These are phyloP conservation scores for Suillus decipiens DNA, from an alignment of 768 basidiomycete species.

Conservation along the genomic window DNA sequence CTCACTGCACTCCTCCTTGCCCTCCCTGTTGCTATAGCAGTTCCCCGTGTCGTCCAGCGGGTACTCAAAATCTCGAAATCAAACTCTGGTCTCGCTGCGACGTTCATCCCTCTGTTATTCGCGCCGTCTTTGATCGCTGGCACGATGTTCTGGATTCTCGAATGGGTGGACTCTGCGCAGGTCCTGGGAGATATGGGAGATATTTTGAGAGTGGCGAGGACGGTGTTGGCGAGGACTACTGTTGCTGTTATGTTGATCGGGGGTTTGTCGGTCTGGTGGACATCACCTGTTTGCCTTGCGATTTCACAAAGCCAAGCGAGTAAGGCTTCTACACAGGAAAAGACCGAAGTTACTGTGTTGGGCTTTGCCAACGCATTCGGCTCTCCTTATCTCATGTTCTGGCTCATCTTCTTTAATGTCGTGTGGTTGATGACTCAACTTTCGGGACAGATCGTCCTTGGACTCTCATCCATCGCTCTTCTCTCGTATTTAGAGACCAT, in stretches of 20 bases:
- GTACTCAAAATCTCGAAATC: constrained; percentile 71
- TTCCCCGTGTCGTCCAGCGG: constrained; percentile 58
- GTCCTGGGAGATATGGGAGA: constrained; percentile 43
- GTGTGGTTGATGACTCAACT: constrained; percentile 64
- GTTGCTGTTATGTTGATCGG: constrained; percentile 53
- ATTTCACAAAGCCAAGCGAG: constrained; percentile 42
- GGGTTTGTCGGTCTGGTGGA: constrained; percentile 68
- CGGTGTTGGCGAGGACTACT: constrained; percentile 60
- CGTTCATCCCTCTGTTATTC: constrained; percentile 62
- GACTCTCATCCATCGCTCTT: constrained; percentile 61
- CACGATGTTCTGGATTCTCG: constrained; percentile 74
- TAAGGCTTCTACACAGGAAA: constrained; percentile 29
- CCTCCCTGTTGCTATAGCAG: constrained; percentile 51
- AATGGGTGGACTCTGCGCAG: constrained; percentile 69
- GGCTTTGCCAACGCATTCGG: constrained; percentile 93
- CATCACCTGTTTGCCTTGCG: constrained; percentile 73
- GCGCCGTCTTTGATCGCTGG: constrained; percentile 60
- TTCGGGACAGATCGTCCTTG: constrained; percentile 79
- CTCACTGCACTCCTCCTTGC: constrained; percentile 56
- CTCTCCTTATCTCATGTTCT: constrained; percentile 83
- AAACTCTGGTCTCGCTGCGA: constrained; percentile 67
- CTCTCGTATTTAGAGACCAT: constrained; percentile 79
- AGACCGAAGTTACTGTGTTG: constrained; percentile 57
- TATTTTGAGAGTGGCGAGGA: constrained; percentile 53
- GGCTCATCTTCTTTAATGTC: constrained; percentile 62